phyloP scores from a whole-genome alignment of 164 flowering plant species.

The Protea cynaroides region DNA sequence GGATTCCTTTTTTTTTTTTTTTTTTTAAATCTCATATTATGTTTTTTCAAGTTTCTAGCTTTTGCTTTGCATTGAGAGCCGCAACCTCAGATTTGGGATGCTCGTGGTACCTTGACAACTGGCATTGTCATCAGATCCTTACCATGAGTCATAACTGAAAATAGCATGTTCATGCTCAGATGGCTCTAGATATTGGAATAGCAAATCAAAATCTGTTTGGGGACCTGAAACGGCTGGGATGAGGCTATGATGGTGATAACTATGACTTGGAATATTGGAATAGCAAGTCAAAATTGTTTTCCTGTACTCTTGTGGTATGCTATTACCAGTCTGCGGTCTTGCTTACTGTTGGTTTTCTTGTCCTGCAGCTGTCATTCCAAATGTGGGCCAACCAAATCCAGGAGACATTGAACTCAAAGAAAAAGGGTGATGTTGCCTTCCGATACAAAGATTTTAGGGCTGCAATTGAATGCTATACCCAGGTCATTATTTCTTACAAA shows the following conservation, averaged over 20 bases:
- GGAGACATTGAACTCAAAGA: constrained; percentile 65
- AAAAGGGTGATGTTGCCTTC: constrained; percentile 66
- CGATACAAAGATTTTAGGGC: constrained; percentile 54
- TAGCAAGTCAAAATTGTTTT: neutral
- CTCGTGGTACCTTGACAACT: neutral
- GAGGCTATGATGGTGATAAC: neutral
- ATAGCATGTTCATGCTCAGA: neutral
- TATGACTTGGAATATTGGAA: neutral
- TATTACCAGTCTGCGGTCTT: neutral
- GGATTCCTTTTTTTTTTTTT: no score
- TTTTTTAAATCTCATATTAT: no score
- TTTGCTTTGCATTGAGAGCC: no score
- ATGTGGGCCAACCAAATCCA: constrained; percentile 85
- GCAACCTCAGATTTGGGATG: neutral
- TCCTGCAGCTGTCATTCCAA: constrained; percentile 65
- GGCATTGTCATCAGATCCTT: neutral
- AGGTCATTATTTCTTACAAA: constrained; percentile 22
- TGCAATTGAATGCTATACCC: constrained; percentile 61
- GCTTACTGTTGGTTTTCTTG: constrained; percentile 1
- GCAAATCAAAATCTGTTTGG: neutral
- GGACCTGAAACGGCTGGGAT: neutral
- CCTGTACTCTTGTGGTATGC: no score
- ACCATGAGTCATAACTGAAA: neutral
- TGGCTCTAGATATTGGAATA: neutral
- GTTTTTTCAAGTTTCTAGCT: no score